Conservation (phyloP, 352 stramenopile genomes). For the Globisporangium apiculatum region DNA sequence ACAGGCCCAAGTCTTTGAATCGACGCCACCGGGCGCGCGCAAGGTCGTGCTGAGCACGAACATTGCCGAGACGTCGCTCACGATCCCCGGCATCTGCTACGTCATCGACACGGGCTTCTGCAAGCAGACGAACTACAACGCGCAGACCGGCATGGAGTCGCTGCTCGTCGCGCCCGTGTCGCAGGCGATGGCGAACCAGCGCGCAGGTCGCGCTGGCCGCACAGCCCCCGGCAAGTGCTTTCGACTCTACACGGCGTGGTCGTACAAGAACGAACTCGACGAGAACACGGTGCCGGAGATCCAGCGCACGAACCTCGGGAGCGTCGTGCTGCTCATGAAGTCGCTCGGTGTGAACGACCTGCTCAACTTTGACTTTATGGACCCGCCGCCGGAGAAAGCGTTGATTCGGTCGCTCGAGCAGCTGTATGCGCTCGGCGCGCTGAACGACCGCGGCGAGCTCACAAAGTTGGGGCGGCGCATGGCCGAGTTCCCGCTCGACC, state of each 20-base stretch:
- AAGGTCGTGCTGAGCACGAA: conserved; percentile 99
- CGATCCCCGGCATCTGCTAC: conserved; percentile 99
- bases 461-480: conserved; percentile 95
- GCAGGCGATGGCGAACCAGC: conserved; percentile 95
- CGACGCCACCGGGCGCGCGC: conserved; percentile 91
- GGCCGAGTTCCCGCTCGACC: conserved; percentile 94
- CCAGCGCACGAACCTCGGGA: conserved; percentile 95
- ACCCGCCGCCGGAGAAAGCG: conserved; percentile 96
- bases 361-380: conserved; percentile 99
- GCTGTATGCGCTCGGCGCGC: conserved; percentile 97
- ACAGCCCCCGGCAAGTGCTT: conserved; percentile 99
- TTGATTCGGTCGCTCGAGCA: conserved; percentile 98
- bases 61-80: conserved; percentile 99
- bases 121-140: conserved; percentile 99
- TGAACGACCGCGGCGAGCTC: conserved; percentile 98
- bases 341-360: conserved; percentile 99
- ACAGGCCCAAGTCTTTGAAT: conserved; percentile 99
- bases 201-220: conserved; percentile 91
- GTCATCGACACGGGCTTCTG: conserved; percentile 99
- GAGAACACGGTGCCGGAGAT: conserved; percentile 98
- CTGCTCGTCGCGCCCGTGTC: conserved; percentile 97
- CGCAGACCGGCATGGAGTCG: conserved; percentile 98
- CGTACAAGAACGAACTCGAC: conserved; percentile 98
- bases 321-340: conserved; percentile 99
- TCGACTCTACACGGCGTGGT: conserved; percentile 98